These are phyloP conservation scores for Fusarium haematococcum DNA, from an alignment of 2,329 filamentous ascomycete species.

Conservation along the genomic window DNA sequence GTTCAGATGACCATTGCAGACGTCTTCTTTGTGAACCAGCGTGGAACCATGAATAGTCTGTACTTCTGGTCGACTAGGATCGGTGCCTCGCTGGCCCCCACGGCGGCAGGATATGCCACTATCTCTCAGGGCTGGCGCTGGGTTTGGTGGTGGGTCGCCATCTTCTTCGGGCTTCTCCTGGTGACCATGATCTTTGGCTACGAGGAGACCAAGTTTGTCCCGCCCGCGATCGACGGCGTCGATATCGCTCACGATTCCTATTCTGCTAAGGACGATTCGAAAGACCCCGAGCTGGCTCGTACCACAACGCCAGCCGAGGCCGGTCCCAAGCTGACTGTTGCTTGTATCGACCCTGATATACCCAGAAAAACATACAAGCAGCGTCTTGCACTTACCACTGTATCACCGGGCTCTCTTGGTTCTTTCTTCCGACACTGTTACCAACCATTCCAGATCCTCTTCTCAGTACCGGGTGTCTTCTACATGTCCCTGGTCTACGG, in stretches of 20 bases:
- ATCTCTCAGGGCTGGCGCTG: constrained; percentile 44
- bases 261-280: not conserved
- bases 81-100: constrained; percentile 46
- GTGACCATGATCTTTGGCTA: constrained; percentile 51
- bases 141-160: constrained; percentile 53
- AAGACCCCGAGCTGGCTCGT: not conserved
- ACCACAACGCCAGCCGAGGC: not conserved
- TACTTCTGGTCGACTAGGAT: constrained; percentile 42
- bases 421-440: constrained; percentile 9
- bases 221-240: not conserved
- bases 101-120: constrained; percentile 45
- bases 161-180: constrained; percentile 30
- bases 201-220: constrained; percentile 23
- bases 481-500: constrained; percentile 11
- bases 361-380: constrained; percentile 9
- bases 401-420: not conserved
- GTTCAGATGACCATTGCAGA: constrained; percentile 54
- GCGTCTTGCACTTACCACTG: constrained; percentile 3
- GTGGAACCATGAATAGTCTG: constrained; percentile 56
- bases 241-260: not conserved
- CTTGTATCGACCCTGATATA: not conserved
- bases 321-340: not conserved
- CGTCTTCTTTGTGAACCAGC: constrained; percentile 48
- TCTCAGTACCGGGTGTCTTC: constrained; percentile 1
- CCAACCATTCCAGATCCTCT: constrained; percentile 8